Evolutionary conservation across 768 basidiomycete genomes (phyloP).

Genomic region (Tylopilus balloui): DNA sequence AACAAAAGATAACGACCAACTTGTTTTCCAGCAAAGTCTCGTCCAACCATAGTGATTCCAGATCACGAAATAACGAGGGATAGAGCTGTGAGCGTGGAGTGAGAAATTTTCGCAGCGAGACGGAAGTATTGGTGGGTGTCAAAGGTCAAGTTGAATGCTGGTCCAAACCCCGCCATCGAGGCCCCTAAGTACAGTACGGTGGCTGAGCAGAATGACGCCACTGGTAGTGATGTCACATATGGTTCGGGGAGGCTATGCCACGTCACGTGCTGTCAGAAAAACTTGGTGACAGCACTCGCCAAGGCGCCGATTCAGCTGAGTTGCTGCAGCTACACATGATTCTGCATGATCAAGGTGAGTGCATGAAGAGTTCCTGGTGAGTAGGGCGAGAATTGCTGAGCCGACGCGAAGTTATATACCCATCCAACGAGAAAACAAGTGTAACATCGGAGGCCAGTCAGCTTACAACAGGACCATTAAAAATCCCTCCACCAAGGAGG

Average conservation of each 20-base stretch:
- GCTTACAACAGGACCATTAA: no score
- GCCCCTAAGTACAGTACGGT: neutral
- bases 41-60: constrained; percentile 19
- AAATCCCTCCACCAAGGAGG: no score
- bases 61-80: no score
- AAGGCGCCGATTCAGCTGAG: no score
- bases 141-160: neutral
- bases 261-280: neutral
- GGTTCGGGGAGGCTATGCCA: neutral
- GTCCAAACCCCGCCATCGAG: neutral
- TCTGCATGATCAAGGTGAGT: no score
- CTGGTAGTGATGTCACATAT: neutral
- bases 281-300: no score
- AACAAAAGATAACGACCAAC: constrained; percentile 62
- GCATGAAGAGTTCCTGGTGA: no score
- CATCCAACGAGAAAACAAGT: no score
- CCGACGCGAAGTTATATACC: no score
- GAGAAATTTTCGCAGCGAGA: neutral
- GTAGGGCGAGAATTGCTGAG: no score
- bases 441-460: no score
- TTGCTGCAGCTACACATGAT: no score
- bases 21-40: constrained; percentile 45
- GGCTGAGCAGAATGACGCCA: neutral
- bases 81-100: neutral
- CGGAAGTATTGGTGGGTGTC: neutral